Base-by-base conservation (phyloP, 805 yeast species). In the Cyberlindnera amylophila region DNA sequence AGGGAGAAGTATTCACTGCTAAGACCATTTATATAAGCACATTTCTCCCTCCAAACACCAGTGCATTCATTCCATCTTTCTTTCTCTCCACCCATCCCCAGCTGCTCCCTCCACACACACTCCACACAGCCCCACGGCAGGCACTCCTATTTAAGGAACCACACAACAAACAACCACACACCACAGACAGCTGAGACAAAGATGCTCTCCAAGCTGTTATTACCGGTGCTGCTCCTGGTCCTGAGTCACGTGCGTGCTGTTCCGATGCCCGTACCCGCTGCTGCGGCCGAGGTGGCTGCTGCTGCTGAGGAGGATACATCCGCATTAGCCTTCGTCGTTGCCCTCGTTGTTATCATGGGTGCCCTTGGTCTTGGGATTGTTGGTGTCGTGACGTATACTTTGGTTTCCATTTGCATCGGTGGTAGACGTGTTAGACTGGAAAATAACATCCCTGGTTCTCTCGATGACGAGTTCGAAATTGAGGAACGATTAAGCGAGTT, bases 401-500 rank as follows among this genome's bases (percentile, higher is more conserved):
- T 35, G 8, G 14, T 34, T 16, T 12, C 18, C 32, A 29, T 19
- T n/a, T 44, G 50, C 10, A 15, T 44, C 6, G 38, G 39, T 11
- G 29, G 24, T 2, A 42, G 39, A 15, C 29, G 48, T 12, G 49
- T 56, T 12, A 45, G 38, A 23, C 34, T 57, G 42, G 52, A 51
- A 21, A 46, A 55, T 40, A 68, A 66, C 1, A 56, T 64, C 12
- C 82, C 86, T 0, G 85, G 82, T 8, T 67, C 75, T 16, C 66
- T 76, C 39, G 88, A 80, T 54, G 90, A 57, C 34, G 61, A 57
- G 36, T 55, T 53, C 38, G 61, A 57, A 33, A 49, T 79, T 19
- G 70, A 77, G 37, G 83, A 78, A 49, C 84, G 85, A 28, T 33
- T 88, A 44, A 70, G 50, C 11, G 61, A 57, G 34, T 41, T 57